Evolutionary conservation across 805 yeast species (phyloP), one percentile per base, ranked within the genome.

Genomic region (Crinitomyces ghanaensis): DNA sequence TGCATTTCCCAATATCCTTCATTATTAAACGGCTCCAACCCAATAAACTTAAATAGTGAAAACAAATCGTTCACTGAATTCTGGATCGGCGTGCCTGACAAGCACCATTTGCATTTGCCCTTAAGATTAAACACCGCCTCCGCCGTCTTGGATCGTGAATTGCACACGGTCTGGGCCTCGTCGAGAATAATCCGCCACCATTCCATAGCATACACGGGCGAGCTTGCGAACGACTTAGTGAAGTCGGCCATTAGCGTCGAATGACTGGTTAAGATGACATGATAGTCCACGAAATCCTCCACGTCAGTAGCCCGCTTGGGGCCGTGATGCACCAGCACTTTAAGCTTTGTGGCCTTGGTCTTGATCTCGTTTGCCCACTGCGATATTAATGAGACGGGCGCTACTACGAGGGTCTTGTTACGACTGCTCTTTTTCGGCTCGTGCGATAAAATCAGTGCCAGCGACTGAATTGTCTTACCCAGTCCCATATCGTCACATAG

Each of bases 401-500:
- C 58, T 5, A 66, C 49, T 2, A 65, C 60, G 19, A 65, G 48
- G 1, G 69, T 65, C 5, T 12, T 14, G 17, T 6, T 9, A 27
- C 14, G 9, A n/a, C 8, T 26, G 17, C 16, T 11, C 14, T 26
- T 26, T 13, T 22, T 23, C 3, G 22, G 41, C 17, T 39, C 45
- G 17, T 46, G 46, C 19, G 72, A 62, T 35, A 77, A 47, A 35
- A 80, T 70, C 27, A 83, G 58, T 0, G 91, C 78, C 26, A 74
- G 60, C 8, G 81, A 71, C 56, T 83, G 94, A 30, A 83, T 71
- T 0, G 94, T 83, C 48, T 83, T 83, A 33, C 94, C 94, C 11
- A 83, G 60, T 12, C 94, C 94, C 94, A 83, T 83, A 56, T 80
- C 93, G 51, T 82, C 94, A 48, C 91, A 82, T 25, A 82, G 57